Base-by-base conservation (phyloP, 176 grass and related monocot genomes). In the Paspalum vaginatum region DNA sequence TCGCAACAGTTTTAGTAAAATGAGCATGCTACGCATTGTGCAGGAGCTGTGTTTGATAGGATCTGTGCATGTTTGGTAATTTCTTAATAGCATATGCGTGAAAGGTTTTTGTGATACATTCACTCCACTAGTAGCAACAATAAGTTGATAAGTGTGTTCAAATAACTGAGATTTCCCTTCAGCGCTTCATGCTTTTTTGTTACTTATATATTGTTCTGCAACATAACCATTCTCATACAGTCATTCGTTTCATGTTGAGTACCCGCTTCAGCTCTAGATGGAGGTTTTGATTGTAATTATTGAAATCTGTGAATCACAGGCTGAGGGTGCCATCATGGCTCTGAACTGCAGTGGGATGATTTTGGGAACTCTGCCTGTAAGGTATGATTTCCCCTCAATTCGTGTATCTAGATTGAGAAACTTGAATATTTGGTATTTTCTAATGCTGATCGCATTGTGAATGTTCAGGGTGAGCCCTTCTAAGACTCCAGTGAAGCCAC, bases 391-490 rank as follows among this genome's bases (percentile, higher is more conserved):
- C 43, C 37, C 41, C 6, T 21, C 16, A 17, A 74, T 63, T 50
- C 76, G 14, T 51, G 12, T 39, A 26, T 45, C 39, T 44, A 16
- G 62, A 53, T 72, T 79, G 13, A 26, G 12, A 43, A 85, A 17
- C 0, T 22, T 80, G 25, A 15, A n/a, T 45, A 63, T 76, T 80
- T 77, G 26, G 26, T 83, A 37, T 81, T 87, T 79, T 6, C 55
- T 85, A 52, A 87, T 54, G 24, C 32, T 72, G 16, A 9, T 59
- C 4, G 14, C 41, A 53, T 20, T 57, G 37, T 86, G 48, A 20
- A 79, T 76, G 77, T 91, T 81, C 89, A 97, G 94, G 94, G 94
- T 97, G 82, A 97, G 94, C 78, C 94, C 94, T 77, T 97, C 94
- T 0, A 97, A 97, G 81, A 97, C 94, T 13, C 91, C 94, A 0